Conservation (phyloP, 106 monocot species). For the Acanthochlamys bracteata region DNA sequence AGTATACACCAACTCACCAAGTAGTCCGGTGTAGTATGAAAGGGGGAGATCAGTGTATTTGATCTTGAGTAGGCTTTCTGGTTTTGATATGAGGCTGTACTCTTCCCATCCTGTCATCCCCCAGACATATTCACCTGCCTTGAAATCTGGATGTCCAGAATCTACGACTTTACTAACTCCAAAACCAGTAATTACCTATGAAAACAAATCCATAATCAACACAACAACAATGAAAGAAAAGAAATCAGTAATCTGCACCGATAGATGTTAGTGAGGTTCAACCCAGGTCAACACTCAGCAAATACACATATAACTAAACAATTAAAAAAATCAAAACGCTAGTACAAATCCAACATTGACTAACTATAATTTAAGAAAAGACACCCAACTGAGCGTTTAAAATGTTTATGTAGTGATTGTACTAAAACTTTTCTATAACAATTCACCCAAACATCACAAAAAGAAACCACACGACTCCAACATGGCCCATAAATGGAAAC, state of each 20-base stretch:
- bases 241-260: no score
- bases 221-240: no score
- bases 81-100: conserved; percentile 22
- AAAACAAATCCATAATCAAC: not conserved
- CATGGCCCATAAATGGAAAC: no score
- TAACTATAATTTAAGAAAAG: not conserved
- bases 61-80: conserved; percentile 28
- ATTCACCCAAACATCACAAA: no score
- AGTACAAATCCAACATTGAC: not conserved
- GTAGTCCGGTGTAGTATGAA: conserved; percentile 51
- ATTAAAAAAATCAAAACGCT: not conserved
- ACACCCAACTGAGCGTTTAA: not conserved
- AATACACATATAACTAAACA: no score
- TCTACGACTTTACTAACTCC: conserved; percentile 39
- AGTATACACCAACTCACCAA: conserved; percentile 29
- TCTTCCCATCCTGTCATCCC: conserved; percentile 49
- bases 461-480: no score
- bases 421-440: no score
- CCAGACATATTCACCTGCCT: conserved; percentile 32
- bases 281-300: no score
- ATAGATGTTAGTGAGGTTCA: no score
- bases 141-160: conserved; percentile 37
- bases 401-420: no score
- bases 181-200: conserved; percentile 27
- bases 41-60: conserved; percentile 44